phyloP scores from a whole-genome alignment of 345 rosid genomes.

The Pistacia integerrima region DNA sequence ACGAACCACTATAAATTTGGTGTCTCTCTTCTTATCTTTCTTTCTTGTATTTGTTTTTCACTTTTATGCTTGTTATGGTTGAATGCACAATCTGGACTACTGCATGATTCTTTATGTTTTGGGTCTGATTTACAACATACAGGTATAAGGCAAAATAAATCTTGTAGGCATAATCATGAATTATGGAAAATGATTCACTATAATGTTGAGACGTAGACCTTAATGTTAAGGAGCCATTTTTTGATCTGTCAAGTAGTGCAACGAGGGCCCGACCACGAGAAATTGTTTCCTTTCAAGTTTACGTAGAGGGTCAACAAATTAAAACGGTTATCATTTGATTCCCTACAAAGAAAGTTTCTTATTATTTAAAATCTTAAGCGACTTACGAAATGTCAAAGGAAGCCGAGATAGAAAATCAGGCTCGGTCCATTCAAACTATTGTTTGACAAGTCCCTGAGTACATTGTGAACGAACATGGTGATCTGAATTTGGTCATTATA shows the following conservation, averaged over 20 bases:
- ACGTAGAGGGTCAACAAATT: neutral
- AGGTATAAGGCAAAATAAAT: no score
- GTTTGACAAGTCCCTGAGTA: slow-evolving; percentile 51
- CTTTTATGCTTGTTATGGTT: no score
- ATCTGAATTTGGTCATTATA: neutral
- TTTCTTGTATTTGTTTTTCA: no score
- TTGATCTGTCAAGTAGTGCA: slow-evolving; percentile 19
- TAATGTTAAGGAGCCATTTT: slow-evolving; percentile 18
- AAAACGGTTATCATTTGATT: neutral
- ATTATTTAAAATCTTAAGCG: neutral
- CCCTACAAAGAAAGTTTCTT: no score
- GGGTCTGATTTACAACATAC: no score
- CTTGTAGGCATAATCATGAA: no score
- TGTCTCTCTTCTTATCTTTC: no score
- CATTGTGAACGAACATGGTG: neutral
- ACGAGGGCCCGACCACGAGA: slow-evolving; percentile 23
- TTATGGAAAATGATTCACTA: no score
- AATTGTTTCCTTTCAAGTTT: slow-evolving; percentile 25
- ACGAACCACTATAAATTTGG: no score
- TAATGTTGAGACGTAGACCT: slow-evolving; percentile 13
- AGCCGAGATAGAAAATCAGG: slow-evolving; percentile 48
- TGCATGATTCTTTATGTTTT: no score
- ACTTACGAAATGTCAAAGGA: slow-evolving; percentile 45
- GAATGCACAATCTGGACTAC: no score
- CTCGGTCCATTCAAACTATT: slow-evolving; percentile 47